A percentile compares a stretch with the other conserved stretches of the same genome.
Conservation (phyloP, 2,329 filamentous ascomycete species). For the Calonectria honghensis region DNA sequence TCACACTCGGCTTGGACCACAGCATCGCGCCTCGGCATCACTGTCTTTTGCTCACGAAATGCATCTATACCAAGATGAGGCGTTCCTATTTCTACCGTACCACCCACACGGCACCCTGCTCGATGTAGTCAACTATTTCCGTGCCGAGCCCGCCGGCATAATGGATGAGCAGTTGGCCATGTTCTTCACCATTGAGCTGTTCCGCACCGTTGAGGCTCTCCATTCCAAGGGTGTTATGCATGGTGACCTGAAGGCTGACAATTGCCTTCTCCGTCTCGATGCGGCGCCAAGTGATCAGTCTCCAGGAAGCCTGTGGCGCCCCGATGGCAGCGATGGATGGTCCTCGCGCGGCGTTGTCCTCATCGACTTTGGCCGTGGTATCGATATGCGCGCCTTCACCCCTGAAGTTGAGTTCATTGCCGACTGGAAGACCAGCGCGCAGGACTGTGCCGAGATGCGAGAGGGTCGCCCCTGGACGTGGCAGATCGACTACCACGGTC, state of each 20-base stretch:
- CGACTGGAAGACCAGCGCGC: constrained; percentile 91
- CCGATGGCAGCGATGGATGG: constrained; percentile 87
- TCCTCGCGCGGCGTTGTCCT: constrained; percentile 85
- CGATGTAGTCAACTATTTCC: constrained; percentile 93
- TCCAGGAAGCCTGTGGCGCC: constrained; percentile 80
- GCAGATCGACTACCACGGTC: constrained; percentile 96
- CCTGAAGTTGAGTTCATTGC: constrained; percentile 88
- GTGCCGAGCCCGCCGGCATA: constrained; percentile 80
- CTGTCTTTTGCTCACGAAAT: constrained; percentile 91
- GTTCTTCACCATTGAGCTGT: constrained; percentile 95
- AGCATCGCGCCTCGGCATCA: constrained; percentile 83
- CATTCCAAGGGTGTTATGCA: constrained; percentile 89
- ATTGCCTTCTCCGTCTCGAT: constrained; percentile 92
- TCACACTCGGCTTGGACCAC: constrained; percentile 83
- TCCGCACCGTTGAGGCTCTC: constrained; percentile 91
- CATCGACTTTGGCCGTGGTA: constrained; percentile 95
- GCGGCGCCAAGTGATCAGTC: constrained; percentile 61
- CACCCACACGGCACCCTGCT: constrained; percentile 93
- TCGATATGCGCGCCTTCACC: constrained; percentile 92
- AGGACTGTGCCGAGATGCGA: constrained; percentile 96
- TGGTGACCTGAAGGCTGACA: constrained; percentile 96
- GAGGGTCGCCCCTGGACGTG: constrained; percentile 97
- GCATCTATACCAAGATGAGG: constrained; percentile 93
- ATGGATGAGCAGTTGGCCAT: constrained; percentile 95
- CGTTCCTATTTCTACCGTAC: constrained; percentile 91